Conservation (phyloP, 345 rosid genomes). For the Arabidopsis arenosa region DNA sequence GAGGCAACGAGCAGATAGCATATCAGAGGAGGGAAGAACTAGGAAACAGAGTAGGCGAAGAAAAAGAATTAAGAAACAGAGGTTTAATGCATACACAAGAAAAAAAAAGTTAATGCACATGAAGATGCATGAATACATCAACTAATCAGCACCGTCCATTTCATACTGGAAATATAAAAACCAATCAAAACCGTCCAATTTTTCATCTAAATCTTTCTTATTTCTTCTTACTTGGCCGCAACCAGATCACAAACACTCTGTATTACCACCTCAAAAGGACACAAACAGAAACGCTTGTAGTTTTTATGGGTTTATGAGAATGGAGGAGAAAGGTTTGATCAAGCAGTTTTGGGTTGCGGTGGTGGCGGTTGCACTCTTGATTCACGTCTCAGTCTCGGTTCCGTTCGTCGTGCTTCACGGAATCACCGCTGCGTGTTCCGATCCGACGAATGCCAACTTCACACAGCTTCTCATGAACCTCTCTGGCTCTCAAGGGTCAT, state of each 20-base stretch:
- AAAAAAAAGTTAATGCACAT: too few relatives aligned
- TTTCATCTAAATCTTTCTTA: neutral
- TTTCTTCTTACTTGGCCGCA: slow-evolving; percentile 31
- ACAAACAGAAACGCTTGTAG: slow-evolving; percentile 18
- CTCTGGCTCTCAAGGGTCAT: slow-evolving; percentile 79
- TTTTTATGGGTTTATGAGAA: too few relatives aligned
- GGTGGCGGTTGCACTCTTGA: slow-evolving; percentile 23
- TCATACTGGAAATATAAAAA: neutral
- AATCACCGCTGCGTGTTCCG: slow-evolving; percentile 60
- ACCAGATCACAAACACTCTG: neutral
- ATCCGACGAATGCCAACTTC: slow-evolving; percentile 60
- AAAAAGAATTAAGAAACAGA: neutral
- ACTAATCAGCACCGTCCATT: slow-evolving; percentile 13
- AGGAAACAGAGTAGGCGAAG: neutral
- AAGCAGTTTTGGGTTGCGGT: slow-evolving; percentile 26
- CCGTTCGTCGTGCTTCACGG: slow-evolving; percentile 87
- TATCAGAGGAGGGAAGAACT: too few relatives aligned
- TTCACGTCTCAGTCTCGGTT: slow-evolving; percentile 53
- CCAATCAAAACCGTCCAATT: slow-evolving; percentile 29
- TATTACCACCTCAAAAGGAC: slow-evolving; percentile 21
- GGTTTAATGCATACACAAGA: slow-evolving; percentile 13
- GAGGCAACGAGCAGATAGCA: slow-evolving; percentile 6
- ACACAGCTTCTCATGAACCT: slow-evolving; percentile 57
- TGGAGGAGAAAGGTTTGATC: slow-evolving; percentile 10
- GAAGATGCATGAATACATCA: neutral